Evolutionary conservation across 2,329 filamentous ascomycete genomes (phyloP), one percentile per base, ranked within the genome.

Genomic region (Uncinocarpus reesii): DNA sequence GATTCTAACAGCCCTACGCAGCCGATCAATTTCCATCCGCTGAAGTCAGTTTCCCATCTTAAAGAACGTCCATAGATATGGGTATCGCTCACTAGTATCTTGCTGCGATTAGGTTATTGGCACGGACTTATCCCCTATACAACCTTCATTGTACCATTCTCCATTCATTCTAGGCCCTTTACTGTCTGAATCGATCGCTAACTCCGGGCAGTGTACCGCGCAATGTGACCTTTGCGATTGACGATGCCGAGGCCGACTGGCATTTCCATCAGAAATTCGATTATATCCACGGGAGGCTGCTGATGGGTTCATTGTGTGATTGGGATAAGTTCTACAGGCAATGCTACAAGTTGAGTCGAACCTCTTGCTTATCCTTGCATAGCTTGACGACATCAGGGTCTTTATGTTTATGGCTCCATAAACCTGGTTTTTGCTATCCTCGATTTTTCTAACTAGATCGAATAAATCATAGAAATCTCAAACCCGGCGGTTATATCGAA

Each of bases 401-500:
- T n/a, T n/a, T n/a, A n/a, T n/a, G n/a, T 28, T 28, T 6, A 11
- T 6, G 5, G 11, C 26, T 11, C 6, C 6, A 28, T 28, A 11
- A 28, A 28, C 26, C 26, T 28, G 6, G 26, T 28, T 11, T 28
- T 6, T 28, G 26, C 26, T 28, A 11, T 28, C 11, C 7, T 35
- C 7, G 32, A 35, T 35, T n/a, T n/a, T n/a, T n/a, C n/a, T n/a
- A 16, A 16, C 32, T 35, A 16, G 15, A 35, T n/a, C 5, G 15
- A 8, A n/a, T 13, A 35, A n/a, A n/a, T n/a, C 13, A 26, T 28
- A 42, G 53, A 31, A 63, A 68, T 58, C 63, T 75, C 18, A 65
- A 65, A 47, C 71, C 70, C 0, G 71, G 71, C 6, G 71, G 71
- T 31, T 75, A 66, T 55, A 53, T 75, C 18, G 72, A 75, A 52